These are phyloP conservation scores for Wickerhamiella slavikovae DNA, from an alignment of 805 yeast genomes.

Conservation along the genomic window DNA sequence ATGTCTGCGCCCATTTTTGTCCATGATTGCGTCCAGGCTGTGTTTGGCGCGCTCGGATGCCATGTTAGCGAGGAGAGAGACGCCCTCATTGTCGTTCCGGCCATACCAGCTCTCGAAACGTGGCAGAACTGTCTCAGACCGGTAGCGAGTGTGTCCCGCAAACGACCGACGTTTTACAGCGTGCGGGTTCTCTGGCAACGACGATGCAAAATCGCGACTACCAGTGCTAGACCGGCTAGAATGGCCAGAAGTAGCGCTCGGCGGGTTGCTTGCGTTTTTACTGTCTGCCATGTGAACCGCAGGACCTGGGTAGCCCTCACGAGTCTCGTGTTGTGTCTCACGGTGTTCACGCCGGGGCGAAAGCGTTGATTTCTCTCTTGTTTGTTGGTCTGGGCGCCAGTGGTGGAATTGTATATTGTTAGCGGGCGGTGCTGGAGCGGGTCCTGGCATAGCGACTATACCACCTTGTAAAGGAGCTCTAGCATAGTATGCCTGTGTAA, in stretches of 20 bases:
- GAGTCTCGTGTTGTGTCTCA: constrained; percentile 1
- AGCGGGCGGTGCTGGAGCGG: constrained; percentile 10
- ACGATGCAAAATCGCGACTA: constrained; percentile 4
- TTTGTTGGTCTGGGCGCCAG: constrained; percentile 25
- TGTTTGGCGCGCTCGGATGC: constrained; percentile 10
- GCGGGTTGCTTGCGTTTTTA: constrained; percentile 4
- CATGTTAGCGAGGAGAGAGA: constrained; percentile 11
- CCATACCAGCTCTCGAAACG: constrained; percentile 5
- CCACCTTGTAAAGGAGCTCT: too few relatives aligned
- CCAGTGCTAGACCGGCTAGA: too few relatives aligned
- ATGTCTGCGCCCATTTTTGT: too few relatives aligned
- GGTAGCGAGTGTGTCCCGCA: constrained; percentile 4
- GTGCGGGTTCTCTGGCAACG: constrained; percentile 3
- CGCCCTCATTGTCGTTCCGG: constrained; percentile 11
- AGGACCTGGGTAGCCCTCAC: constrained; percentile 1
- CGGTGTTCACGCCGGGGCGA: constrained; percentile 2
- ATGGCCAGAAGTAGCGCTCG: background rate
- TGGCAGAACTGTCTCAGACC: constrained; percentile 5
- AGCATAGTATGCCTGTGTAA: constrained; percentile 7
- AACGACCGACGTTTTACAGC: constrained; percentile 1
- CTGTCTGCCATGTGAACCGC: constrained; percentile 5
- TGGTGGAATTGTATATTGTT: constrained; percentile 32
- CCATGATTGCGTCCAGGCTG: constrained; percentile 3
- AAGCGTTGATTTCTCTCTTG: constrained; percentile 1
- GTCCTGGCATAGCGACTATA: too few relatives aligned